Base-by-base conservation (phyloP, 106 monocot species). In the Apostasia ramifera region DNA sequence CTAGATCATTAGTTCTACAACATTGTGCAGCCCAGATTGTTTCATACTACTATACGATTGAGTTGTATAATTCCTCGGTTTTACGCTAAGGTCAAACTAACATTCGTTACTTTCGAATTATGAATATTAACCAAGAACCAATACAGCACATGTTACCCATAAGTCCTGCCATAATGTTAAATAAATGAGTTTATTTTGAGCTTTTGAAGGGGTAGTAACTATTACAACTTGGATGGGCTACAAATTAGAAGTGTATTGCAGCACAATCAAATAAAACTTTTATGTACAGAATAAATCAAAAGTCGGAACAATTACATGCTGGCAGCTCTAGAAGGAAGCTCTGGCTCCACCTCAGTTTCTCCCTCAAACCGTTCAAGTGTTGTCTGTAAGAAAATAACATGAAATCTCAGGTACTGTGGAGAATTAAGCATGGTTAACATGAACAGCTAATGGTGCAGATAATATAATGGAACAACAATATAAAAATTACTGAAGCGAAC, bases 301-400 rank as follows among this genome's bases (percentile, higher is more conserved):
- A 67, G 54, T 71, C 40, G 15, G 43, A 73, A 46, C n/a, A 56
- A 68, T 74, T 82, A 89, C 82, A 89, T 80, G 85, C 80, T 85
- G 52, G 82, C 89, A 47, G 80, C 82, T 70, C 80, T 78, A 49
- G 85, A 85, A 72, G 79, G 61, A 73, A 81, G 70, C 78, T 82
- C 89, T 44, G 74, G 62, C 62, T 85, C 89, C 77, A 85, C 75
- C 56, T 85, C 89, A 70, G 73, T 38, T 68, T 85, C 85, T 75
- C 77, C 80, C 60, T 71, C 79, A n/a, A 70, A 66, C 71, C 60
- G 79, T 55, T 76, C 85, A 9, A 68, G 55, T 47, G 67, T 59
- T 57, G 44, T 75, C 82, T 80, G 85, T 70, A 78, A 71, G 44
- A 84, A 59, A 70, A 78, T 51, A 70, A 57, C n/a, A 78, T 42